A percentile compares a stretch with the other conserved stretches of the same genome.
Conservation (phyloP, 768 basidiomycete species). For the Rhizopogon rudus region DNA sequence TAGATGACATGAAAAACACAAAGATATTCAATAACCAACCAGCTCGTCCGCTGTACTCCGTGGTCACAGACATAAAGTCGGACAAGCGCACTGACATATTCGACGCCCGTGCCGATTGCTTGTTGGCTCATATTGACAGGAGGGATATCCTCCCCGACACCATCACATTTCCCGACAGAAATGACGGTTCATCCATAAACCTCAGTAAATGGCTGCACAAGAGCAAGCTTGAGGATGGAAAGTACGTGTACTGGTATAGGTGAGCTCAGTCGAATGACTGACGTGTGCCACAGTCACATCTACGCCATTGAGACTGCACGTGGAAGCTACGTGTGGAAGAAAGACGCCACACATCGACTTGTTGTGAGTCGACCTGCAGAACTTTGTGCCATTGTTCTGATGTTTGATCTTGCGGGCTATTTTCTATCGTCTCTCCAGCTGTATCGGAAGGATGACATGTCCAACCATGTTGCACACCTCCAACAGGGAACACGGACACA, state of each 20-base stretch:
- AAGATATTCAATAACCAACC: constrained; percentile 5
- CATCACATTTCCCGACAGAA: constrained; percentile 6
- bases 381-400: background rate
- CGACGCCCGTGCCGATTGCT: constrained; percentile 4
- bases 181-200: constrained; percentile 1
- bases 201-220: constrained; percentile 12
- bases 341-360: constrained; percentile 7
- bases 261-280: background rate
- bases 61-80: constrained; percentile 6
- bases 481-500: background rate
- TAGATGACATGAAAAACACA: constrained; percentile 8
- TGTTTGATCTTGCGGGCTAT: background rate
- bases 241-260: constrained; percentile 4
- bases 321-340: constrained; percentile 10
- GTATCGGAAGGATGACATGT: constrained; percentile 5
- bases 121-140: constrained; percentile 4
- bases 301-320: constrained; percentile 6
- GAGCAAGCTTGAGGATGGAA: constrained; percentile 6
- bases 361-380: constrained; percentile 2
- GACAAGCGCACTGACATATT: constrained; percentile 6
- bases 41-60: constrained; percentile 7
- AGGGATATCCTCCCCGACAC: constrained; percentile 11
- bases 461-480: constrained; percentile 7
- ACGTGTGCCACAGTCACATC: constrained; percentile 1
- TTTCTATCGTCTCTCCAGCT: constrained; percentile 1